phyloP scores from a whole-genome alignment of 169 alveolate genomes.

The Amoebophrya sp. region DNA sequence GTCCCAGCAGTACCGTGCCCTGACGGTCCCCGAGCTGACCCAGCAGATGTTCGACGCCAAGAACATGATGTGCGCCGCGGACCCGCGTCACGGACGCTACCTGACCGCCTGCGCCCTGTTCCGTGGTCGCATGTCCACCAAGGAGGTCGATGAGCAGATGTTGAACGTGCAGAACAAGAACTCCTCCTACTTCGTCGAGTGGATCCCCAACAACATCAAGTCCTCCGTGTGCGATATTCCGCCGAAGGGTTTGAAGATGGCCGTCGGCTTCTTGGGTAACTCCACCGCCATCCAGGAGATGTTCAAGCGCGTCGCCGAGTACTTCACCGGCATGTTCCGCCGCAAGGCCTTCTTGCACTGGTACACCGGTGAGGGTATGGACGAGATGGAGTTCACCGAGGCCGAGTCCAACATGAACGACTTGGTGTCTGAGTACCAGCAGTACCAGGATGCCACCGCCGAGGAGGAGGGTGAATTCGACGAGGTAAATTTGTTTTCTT shows the following conservation, averaged over 20 bases:
- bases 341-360: slow-evolving; percentile 95
- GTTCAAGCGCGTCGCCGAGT: slow-evolving; percentile 95
- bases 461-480: slow-evolving; percentile 59
- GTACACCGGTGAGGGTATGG: slow-evolving; percentile 98
- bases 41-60: slow-evolving; percentile 97
- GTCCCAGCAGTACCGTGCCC: slow-evolving; percentile 95
- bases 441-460: slow-evolving; percentile 82
- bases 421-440: slow-evolving; percentile 94
- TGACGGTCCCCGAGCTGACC: slow-evolving; percentile 96
- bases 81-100: slow-evolving; percentile 96
- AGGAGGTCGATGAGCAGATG: slow-evolving; percentile 98
- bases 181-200: slow-evolving; percentile 93
- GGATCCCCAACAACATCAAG: slow-evolving; percentile 94
- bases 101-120: slow-evolving; percentile 59
- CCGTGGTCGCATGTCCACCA: slow-evolving; percentile 97
- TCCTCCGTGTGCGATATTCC: slow-evolving; percentile 81
- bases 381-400: slow-evolving; percentile 98
- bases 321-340: slow-evolving; percentile 95
- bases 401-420: slow-evolving; percentile 97
- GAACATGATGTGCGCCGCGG: slow-evolving; percentile 98
- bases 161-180: slow-evolving; percentile 91
- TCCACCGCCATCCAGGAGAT: slow-evolving; percentile 93
- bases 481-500: slow-evolving; percentile 48
- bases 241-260: slow-evolving; percentile 95
- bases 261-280: slow-evolving; percentile 94